A percentile compares a stretch with the other conserved stretches of the same genome.
Evolutionary conservation across 345 rosid species (phyloP).

Genomic region (thale cress (Arabidopsis thaliana)): TAIR10.1 NC_003071.7:6323501-6324000

Average conservation of each 20-base stretch:
- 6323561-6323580: conserved; percentile 10
- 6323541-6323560: conserved; percentile 39
- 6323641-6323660: background rate
- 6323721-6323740: conserved; percentile 2
- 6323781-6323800: conserved; percentile 24
- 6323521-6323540: conserved; percentile 32
- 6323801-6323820: background rate
- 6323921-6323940: too few species aligned
- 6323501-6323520: conserved; percentile 30
- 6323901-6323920: background rate
- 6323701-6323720: background rate
- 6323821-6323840: background rate
- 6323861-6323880: conserved; percentile 23
- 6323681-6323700: conserved; percentile 18
- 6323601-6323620: background rate
- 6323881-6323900: background rate
- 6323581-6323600: conserved; percentile 16
- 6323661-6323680: conserved; percentile 1
- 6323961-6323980: background rate
- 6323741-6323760: background rate
- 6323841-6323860: background rate
- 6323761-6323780: conserved; percentile 7
- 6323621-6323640: conserved; percentile 7
- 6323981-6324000: too few species aligned
- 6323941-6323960: background rate